These are phyloP conservation scores for Fusarium nygamai DNA, from an alignment of 2,329 filamentous ascomycete genomes.

Conservation along the genomic window DNA sequence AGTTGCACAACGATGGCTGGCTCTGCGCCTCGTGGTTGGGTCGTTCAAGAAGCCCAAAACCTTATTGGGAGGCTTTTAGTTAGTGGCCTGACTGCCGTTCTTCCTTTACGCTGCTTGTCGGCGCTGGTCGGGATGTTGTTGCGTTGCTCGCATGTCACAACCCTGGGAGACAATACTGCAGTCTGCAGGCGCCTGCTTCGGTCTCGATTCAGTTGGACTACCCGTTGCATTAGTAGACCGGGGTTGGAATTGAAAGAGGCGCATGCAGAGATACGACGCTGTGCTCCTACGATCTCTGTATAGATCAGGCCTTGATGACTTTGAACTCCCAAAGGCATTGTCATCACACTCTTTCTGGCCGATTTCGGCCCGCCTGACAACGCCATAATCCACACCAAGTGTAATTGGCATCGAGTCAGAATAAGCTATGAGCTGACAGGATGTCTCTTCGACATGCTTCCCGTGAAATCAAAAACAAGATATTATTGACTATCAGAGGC, in stretches of 20 bases:
- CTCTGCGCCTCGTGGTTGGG: slow-evolving; percentile 8
- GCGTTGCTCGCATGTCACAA: slow-evolving; percentile 5
- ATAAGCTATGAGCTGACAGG: neutral
- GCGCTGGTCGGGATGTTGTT: slow-evolving; percentile 1
- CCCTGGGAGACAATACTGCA: slow-evolving; percentile 19
- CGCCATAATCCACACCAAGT: neutral
- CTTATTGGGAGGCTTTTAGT: slow-evolving; percentile 1
- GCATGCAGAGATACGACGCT: slow-evolving; percentile 3
- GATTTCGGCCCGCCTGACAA: neutral
- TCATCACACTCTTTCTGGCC: neutral
- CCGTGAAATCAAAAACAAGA: neutral
- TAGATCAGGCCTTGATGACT: slow-evolving; percentile 4
- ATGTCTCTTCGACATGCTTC: neutral
- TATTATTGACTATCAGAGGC: neutral
- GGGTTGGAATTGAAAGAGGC: slow-evolving; percentile 10
- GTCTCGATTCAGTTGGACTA: slow-evolving; percentile 38
- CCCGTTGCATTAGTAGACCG: slow-evolving; percentile 22
- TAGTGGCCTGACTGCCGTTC: slow-evolving; percentile 14
- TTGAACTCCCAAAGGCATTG: neutral
- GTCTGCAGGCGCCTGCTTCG: slow-evolving; percentile 23
- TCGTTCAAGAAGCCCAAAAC: slow-evolving; percentile 1
- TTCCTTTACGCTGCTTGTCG: slow-evolving; percentile 6
- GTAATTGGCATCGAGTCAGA: neutral
- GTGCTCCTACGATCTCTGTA: slow-evolving; percentile 9
- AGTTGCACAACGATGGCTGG: neutral